Evolutionary conservation across 768 basidiomycete species (phyloP).

Genomic region (Termitomyces sp.): DNA sequence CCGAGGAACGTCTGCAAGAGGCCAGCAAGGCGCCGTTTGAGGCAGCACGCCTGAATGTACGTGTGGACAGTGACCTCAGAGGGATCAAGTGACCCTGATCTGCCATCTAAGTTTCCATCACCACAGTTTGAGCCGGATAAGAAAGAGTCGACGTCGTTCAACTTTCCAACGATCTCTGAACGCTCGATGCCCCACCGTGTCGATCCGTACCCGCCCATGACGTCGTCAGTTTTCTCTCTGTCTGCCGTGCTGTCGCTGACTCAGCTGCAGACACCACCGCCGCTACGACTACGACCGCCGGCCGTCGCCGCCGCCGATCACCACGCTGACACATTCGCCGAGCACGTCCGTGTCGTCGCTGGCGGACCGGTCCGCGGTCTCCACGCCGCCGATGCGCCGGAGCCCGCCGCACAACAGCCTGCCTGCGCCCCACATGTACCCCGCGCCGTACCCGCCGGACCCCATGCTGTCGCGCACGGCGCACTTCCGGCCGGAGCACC

Average conservation of each 20-base stretch:
- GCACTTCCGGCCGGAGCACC: conserved; percentile 22
- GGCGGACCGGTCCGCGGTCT: conserved; percentile 49
- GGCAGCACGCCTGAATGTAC: conserved; percentile 22
- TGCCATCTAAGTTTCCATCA: conserved; percentile 25
- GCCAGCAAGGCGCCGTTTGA: conserved; percentile 5
- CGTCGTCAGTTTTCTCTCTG: conserved; percentile 15
- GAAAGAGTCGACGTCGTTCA: conserved; percentile 7
- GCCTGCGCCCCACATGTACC: conserved; percentile 25
- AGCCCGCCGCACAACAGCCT: conserved; percentile 26
- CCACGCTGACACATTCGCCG: conserved; percentile 55
- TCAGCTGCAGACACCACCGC: conserved; percentile 23
- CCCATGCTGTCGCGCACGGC: conserved; percentile 19
- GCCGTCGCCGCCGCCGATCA: conserved; percentile 29
- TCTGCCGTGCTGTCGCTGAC: conserved; percentile 3
- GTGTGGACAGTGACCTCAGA: conserved; percentile 23
- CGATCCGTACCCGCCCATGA: conserved; percentile 24
- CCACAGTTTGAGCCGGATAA: conserved; percentile 19
- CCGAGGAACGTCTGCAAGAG: conserved; percentile 8
- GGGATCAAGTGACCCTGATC: conserved; percentile 30
- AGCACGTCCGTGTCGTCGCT: conserved; percentile 53
- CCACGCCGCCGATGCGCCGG: conserved; percentile 50
- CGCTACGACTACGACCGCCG: conserved; percentile 31
- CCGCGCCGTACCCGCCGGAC: conserved; percentile 30
- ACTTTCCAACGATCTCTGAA: conserved; percentile 12
- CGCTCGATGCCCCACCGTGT: conserved; percentile 48